A percentile compares a stretch with the other conserved stretches of the same genome.
These are phyloP conservation scores for Mollisia scopiformis DNA, from an alignment of 2,329 filamentous ascomycete species.

Conservation along the genomic window DNA sequence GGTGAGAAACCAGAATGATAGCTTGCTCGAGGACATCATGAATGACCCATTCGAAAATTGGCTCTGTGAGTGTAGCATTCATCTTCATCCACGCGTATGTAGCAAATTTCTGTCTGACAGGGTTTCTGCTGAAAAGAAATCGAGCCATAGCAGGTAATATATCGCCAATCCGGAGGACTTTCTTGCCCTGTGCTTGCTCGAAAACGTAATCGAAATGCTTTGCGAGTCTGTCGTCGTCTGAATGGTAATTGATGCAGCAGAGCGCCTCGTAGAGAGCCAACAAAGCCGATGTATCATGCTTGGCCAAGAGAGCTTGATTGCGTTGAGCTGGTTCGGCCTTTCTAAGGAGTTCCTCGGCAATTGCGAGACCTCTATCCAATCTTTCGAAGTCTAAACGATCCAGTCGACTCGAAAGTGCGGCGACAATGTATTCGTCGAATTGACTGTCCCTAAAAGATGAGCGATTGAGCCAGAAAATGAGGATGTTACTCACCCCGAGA, in stretches of 20 bases:
- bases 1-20: slow-evolving; percentile 62
- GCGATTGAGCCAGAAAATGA: background rate
- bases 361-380: slow-evolving; percentile 61
- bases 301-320: slow-evolving; percentile 31
- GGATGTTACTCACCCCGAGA: slow-evolving; percentile 56
- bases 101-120: slow-evolving; percentile 68
- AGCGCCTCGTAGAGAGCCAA: slow-evolving; percentile 86
- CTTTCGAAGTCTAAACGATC: slow-evolving; percentile 63
- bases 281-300: slow-evolving; percentile 60
- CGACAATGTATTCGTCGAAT: slow-evolving; percentile 51
- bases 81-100: slow-evolving; percentile 67
- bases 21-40: slow-evolving; percentile 71
- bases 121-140: slow-evolving; percentile 79
- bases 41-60: slow-evolving; percentile 88
- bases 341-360: slow-evolving; percentile 56
- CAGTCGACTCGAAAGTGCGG: slow-evolving; percentile 57
- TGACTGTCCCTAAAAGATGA: slow-evolving; percentile 29
- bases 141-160: slow-evolving; percentile 81
- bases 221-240: slow-evolving; percentile 38
- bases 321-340: slow-evolving; percentile 28
- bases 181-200: slow-evolving; percentile 75
- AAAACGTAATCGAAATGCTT: slow-evolving; percentile 79
- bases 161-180: slow-evolving; percentile 73
- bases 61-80: slow-evolving; percentile 62
- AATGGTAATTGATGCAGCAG: slow-evolving; percentile 80